Base-by-base conservation (phyloP, 2,329 filamentous ascomycete species). In the Xylaria arbuscula region DNA sequence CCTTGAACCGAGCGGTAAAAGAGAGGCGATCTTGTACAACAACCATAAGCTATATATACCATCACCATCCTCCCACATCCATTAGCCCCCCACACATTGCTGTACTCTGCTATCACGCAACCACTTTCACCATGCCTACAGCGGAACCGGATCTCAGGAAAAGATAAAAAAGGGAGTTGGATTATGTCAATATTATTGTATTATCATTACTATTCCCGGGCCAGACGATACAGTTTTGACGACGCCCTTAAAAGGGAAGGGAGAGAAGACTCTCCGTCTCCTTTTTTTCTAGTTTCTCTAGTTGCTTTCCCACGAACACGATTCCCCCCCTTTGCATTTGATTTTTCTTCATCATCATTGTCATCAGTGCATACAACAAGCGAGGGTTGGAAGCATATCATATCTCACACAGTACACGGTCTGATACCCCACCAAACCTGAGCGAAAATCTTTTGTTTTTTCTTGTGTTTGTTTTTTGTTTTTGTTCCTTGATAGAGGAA, bases 371-470 rank as follows among this genome's bases (percentile, higher is more conserved):
- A 66, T 62, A 55, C 48, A 61, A 50, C 48, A 67, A 62, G 60
- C 65, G 65, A 67, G 48, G 65, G 34, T 42, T 45, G 42, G 65
- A 38, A 62, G 53, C 65, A 67, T 56, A 61, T 60, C 48, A 50
- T 45, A 59, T 36, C 45, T 40, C 54, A 64, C 24, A 28, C 28
- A 68, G 53, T 40, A 62, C 47, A 68, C 66, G 66, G 62, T 19
- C 62, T 58, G 57, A 68, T 66, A 68, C 66, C 66, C 62, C 36
- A 53, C 47, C 36, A 7, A 36, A 54, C 28, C 34, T 22, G n/a
- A 60, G 55, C 55, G 62, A 64, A 5, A 53, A 53, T 63, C 19
- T 57, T 34, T 47, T 50, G 24, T 48, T 38, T 55, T 28, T 57
- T 19, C n/a, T n/a, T n/a, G n/a, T 28, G 6, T 17, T 47, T 36